phyloP scores from a whole-genome alignment of 208 protist genomes.

The Trypanosoma caninum region DNA sequence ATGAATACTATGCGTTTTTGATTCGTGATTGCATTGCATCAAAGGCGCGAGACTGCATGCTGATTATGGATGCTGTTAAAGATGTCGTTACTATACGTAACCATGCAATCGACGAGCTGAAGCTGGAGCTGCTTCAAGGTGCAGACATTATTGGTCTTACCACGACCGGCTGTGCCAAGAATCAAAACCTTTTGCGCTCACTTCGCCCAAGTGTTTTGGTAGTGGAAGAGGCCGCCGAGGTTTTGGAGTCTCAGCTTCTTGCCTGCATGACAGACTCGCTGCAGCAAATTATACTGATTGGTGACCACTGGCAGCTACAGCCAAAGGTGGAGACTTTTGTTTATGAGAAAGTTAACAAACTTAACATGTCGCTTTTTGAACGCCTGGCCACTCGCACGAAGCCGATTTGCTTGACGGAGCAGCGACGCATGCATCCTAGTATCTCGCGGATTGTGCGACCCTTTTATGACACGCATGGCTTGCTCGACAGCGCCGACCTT shows the following conservation, averaged over 20 bases:
- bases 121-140: conserved; percentile 67
- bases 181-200: conserved; percentile 83
- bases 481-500: conserved; percentile 62
- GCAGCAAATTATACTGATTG: conserved; percentile 89
- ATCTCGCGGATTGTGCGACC: conserved; percentile 83
- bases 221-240: conserved; percentile 93
- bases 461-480: conserved; percentile 68
- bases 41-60: conserved; percentile 70
- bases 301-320: conserved; percentile 92
- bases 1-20: conserved; percentile 85
- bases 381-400: conserved; percentile 46
- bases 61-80: conserved; percentile 72
- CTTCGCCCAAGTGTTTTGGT: conserved; percentile 86
- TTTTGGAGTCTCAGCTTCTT: conserved; percentile 91
- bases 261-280: conserved; percentile 91
- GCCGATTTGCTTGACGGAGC: conserved; percentile 82
- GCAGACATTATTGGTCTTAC: conserved; percentile 93
- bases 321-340: conserved; percentile 89
- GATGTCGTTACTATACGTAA: conserved; percentile 69
- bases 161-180: conserved; percentile 90
- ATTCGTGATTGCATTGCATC: conserved; percentile 66
- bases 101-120: conserved; percentile 80
- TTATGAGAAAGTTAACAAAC: conserved; percentile 83
- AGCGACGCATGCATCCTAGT: conserved; percentile 87
- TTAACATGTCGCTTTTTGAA: conserved; percentile 92